A percentile compares a stretch with the other conserved stretches of the same genome.
Evolutionary conservation across 306 rosid genomes (phyloP).

Genomic region (Urtica urens): DNA sequence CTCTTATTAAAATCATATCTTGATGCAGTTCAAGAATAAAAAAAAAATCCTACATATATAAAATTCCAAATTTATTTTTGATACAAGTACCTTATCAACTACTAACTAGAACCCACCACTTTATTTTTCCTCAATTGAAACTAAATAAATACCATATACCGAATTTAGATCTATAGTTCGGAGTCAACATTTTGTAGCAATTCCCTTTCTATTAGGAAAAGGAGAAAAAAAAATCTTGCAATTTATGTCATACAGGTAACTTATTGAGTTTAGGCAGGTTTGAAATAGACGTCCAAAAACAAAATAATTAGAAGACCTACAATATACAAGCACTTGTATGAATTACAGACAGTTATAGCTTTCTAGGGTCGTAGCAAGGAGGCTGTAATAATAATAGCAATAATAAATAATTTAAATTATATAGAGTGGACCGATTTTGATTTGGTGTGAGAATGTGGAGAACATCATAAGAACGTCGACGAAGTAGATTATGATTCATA

Average conservation of each 20-base stretch:
- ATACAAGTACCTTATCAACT: too few relatives aligned
- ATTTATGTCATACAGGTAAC: background rate
- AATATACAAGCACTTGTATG: background rate
- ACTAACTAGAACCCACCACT: too few relatives aligned
- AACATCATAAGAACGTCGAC: slow-evolving; percentile 33
- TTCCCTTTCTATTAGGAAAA: too few relatives aligned
- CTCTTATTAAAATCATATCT: background rate
- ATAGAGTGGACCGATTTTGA: slow-evolving; percentile 5
- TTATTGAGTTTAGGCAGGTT: background rate
- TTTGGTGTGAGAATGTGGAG: slow-evolving; percentile 30
- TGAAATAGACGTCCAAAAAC: background rate
- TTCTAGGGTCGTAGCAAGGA: background rate
- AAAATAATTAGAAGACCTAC: background rate
- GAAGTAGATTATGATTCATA: slow-evolving; percentile 7
- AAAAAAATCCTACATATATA: too few relatives aligned
- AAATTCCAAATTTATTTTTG: too few relatives aligned
- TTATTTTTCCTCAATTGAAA: too few relatives aligned
- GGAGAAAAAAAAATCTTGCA: too few relatives aligned
- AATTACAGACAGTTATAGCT: background rate
- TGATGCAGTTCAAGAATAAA: too few relatives aligned
- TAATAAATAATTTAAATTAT: background rate
- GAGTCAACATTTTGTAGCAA: too few relatives aligned
- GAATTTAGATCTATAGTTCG: too few relatives aligned
- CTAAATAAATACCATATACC: too few relatives aligned
- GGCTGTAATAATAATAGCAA: background rate